Conservation (phyloP, 2,329 filamentous ascomycete genomes). For the Nemania abortiva region DNA sequence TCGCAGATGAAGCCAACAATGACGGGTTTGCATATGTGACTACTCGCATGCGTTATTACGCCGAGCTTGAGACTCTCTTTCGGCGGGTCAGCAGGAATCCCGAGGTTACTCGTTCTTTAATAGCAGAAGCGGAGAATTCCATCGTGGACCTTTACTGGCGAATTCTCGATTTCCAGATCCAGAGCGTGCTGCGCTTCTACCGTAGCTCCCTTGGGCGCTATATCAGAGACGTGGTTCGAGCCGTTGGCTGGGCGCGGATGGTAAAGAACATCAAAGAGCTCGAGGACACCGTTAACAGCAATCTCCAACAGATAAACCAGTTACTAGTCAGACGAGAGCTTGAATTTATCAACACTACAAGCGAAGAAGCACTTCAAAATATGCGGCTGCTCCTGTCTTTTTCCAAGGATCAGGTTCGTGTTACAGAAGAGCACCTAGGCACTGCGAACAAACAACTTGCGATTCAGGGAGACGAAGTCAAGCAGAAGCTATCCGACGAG, state of each 20-base stretch:
- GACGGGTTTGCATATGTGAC: conserved; percentile 53
- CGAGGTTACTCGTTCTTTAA: conserved; percentile 25
- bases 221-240: conserved; percentile 34
- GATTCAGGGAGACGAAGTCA: conserved; percentile 19
- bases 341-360: conserved; percentile 11
- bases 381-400: conserved; percentile 18
- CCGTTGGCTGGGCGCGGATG: conserved; percentile 43
- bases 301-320: conserved; percentile 18
- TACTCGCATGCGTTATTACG: conserved; percentile 51
- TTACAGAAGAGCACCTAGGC: conserved; percentile 7
- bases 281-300: conserved; percentile 12
- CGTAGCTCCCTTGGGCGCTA: conserved; percentile 30
- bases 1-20: conserved; percentile 48
- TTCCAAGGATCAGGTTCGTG: conserved; percentile 4
- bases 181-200: conserved; percentile 52
- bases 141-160: conserved; percentile 50
- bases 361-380: background rate
- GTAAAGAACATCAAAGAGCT: conserved; percentile 25
- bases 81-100: conserved; percentile 26
- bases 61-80: conserved; percentile 48
- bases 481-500: conserved; percentile 15
- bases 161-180: conserved; percentile 55
- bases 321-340: background rate
- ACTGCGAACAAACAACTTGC: conserved; percentile 12
- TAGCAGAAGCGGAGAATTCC: conserved; percentile 32